A percentile compares a stretch with the other conserved stretches of the same genome.
Evolutionary conservation across 352 stramenopile genomes (phyloP).

Genomic region (Blastocystis sp.): DNA sequence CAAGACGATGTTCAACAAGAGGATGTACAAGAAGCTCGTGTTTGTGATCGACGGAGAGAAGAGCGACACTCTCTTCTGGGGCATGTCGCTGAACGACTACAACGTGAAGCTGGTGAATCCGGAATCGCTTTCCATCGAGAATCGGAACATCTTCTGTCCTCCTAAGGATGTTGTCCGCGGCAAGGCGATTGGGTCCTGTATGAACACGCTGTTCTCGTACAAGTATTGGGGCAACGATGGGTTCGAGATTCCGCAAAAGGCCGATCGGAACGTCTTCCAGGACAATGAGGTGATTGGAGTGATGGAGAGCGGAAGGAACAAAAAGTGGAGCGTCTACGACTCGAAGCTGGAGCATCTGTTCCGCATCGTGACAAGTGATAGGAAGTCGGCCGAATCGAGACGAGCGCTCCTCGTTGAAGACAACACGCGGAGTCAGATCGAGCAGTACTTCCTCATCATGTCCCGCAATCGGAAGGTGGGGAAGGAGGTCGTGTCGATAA

Average conservation of each 20-base stretch:
- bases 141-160: slow-evolving; percentile 62
- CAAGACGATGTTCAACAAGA: slow-evolving; percentile 18
- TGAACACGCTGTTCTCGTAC: slow-evolving; percentile 45
- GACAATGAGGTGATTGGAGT: background rate
- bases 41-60: slow-evolving; percentile 22
- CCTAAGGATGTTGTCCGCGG: slow-evolving; percentile 30
- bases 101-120: slow-evolving; percentile 25
- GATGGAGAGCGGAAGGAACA: background rate
- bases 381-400: background rate
- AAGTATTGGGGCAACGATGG: slow-evolving; percentile 10
- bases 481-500: background rate
- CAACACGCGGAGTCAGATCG: slow-evolving; percentile 53
- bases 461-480: background rate
- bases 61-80: slow-evolving; percentile 19
- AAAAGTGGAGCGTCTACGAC: slow-evolving; percentile 53
- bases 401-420: slow-evolving; percentile 20
- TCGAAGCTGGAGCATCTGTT: slow-evolving; percentile 16
- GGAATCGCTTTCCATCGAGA: slow-evolving; percentile 1
- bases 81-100: background rate
- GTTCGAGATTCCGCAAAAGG: background rate
- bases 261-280: background rate
- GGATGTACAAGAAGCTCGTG: slow-evolving; percentile 58
- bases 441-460: slow-evolving; percentile 30
- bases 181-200: slow-evolving; percentile 21
- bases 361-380: background rate